Evolutionary conservation across 148 eudicot genomes (phyloP).

Genomic region (Silene latifolia): DNA sequence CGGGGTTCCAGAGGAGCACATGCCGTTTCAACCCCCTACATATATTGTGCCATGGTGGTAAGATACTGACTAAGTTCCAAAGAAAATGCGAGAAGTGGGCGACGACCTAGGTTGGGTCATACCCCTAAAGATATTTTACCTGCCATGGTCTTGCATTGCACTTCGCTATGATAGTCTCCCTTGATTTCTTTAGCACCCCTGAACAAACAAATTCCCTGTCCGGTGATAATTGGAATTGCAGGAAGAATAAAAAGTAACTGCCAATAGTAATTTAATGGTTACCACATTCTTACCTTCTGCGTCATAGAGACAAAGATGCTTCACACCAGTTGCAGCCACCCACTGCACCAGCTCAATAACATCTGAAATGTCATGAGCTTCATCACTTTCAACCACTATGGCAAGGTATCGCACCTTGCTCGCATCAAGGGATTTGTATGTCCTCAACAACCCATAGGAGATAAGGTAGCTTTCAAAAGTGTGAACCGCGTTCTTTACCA

Average conservation of each 20-base stretch:
- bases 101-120: not conserved
- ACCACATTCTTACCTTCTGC: constrained; percentile 53
- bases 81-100: not conserved
- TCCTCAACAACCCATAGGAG: constrained; percentile 39
- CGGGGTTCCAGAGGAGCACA: constrained; percentile 28
- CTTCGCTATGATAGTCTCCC: constrained; percentile 45
- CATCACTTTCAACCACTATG: constrained; percentile 78
- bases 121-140: constrained; percentile 34
- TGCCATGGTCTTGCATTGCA: constrained; percentile 43
- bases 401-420: constrained; percentile 68
- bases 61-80: not conserved
- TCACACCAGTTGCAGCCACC: constrained; percentile 68
- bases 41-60: constrained; percentile 3
- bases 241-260: not conserved
- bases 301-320: constrained; percentile 74
- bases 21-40: constrained; percentile 43
- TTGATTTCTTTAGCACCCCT: constrained; percentile 82
- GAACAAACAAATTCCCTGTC: constrained; percentile 20
- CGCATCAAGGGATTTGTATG: constrained; percentile 47
- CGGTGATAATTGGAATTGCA: constrained; percentile 3
- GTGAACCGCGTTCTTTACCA: constrained; percentile 25
- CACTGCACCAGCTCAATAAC: constrained; percentile 67
- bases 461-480: constrained; percentile 59
- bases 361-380: constrained; percentile 51
- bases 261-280: not conserved